These are phyloP conservation scores for Crithidia thermophila DNA, from an alignment of 208 protist species.

Conservation along the genomic window DNA sequence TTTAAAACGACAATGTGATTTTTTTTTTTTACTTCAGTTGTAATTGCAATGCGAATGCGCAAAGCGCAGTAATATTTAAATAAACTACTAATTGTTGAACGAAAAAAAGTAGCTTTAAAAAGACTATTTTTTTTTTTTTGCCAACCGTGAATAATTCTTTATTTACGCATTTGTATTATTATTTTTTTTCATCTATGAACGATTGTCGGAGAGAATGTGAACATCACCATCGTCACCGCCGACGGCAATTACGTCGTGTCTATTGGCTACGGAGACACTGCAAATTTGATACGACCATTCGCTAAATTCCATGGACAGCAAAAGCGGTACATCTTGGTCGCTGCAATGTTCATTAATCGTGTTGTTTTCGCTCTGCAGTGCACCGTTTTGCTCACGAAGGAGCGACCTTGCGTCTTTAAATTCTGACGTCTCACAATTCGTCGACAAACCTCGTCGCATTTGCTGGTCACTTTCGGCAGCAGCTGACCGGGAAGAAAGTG, in stretches of 20 bases:
- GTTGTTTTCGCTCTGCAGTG: not conserved
- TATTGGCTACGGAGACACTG: slow-evolving; percentile 17
- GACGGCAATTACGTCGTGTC: slow-evolving; percentile 9
- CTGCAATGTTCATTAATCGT: not conserved
- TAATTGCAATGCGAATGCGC: not conserved
- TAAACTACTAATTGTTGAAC: not conserved
- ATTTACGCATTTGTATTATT: slow-evolving; percentile 1
- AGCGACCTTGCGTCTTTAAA: not conserved
- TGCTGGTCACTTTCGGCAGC: too few species aligned
- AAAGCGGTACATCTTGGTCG: not conserved
- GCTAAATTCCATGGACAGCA: slow-evolving; percentile 18
- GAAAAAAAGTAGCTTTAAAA: not conserved
- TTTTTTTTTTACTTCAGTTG: slow-evolving; percentile 1
- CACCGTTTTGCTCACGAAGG: not conserved
- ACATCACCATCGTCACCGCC: slow-evolving; percentile 33
- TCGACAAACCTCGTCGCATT: too few species aligned
- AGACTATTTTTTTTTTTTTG: not conserved
- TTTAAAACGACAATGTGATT: too few species aligned
- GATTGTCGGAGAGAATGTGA: slow-evolving; percentile 1
- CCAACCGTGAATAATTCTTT: not conserved
- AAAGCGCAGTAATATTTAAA: not conserved
- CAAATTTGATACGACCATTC: slow-evolving; percentile 26
- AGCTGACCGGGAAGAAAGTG: too few species aligned
- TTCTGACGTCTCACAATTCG: too few species aligned
- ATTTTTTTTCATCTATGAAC: not conserved